Evolutionary conservation across 2,329 filamentous ascomycete species (phyloP).

Genomic region (Lasiodiplodia theobromae): DNA sequence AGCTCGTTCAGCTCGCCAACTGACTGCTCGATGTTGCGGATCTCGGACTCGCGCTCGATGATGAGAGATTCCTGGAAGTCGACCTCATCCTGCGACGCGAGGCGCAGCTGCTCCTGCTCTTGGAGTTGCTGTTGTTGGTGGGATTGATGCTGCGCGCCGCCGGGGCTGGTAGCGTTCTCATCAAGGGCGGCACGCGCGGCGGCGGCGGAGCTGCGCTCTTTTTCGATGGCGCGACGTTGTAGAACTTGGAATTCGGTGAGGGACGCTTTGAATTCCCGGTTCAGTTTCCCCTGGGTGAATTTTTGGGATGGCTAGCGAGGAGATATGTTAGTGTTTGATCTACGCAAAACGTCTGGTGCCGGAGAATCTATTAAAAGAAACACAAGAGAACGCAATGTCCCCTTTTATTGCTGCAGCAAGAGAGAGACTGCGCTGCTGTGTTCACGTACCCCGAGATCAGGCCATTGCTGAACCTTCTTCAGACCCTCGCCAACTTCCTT

Average conservation of each 20-base stretch:
- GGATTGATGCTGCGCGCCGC: slow-evolving; percentile 51
- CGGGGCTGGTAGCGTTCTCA: slow-evolving; percentile 51
- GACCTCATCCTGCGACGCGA: slow-evolving; percentile 92
- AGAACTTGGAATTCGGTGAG: slow-evolving; percentile 90
- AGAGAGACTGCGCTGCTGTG: slow-evolving; percentile 30
- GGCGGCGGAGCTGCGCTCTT: slow-evolving; percentile 84
- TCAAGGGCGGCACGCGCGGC: slow-evolving; percentile 84
- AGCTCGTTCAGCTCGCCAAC: slow-evolving; percentile 96
- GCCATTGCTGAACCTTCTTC: slow-evolving; percentile 84
- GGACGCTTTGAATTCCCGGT: slow-evolving; percentile 88
- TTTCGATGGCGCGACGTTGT: slow-evolving; percentile 90
- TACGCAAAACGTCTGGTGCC: not conserved
- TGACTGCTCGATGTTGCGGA: slow-evolving; percentile 95
- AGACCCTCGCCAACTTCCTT: slow-evolving; percentile 92
- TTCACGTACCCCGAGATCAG: slow-evolving; percentile 74
- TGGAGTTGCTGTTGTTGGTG: slow-evolving; percentile 56
- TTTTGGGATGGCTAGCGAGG: slow-evolving; percentile 81
- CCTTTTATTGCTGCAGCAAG: not conserved
- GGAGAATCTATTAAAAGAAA: slow-evolving; percentile 31
- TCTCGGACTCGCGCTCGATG: slow-evolving; percentile 94
- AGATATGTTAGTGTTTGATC: not conserved
- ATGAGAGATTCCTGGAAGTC: slow-evolving; percentile 97
- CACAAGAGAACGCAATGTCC: not conserved
- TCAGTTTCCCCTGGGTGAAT: slow-evolving; percentile 94
- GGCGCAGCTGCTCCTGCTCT: slow-evolving; percentile 71